These are phyloP conservation scores for Emmonsiellopsis sp. DNA, from an alignment of 2,329 filamentous ascomycete species.

Conservation along the genomic window DNA sequence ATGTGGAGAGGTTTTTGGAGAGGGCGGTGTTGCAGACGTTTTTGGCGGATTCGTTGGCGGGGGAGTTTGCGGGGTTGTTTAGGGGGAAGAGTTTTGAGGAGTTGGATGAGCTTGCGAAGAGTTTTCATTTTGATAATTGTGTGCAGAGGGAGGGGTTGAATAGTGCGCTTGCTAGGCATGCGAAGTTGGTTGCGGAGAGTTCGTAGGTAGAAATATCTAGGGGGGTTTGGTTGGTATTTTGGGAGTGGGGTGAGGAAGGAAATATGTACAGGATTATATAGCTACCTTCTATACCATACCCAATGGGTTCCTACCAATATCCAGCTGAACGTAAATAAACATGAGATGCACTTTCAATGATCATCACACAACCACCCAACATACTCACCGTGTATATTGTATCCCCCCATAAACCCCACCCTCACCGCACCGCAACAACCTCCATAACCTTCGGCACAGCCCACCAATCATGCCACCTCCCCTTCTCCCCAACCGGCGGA, in stretches of 20 bases:
- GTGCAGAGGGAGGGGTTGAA: slow-evolving; percentile 44
- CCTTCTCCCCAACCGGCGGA: slow-evolving; percentile 29
- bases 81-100: slow-evolving; percentile 42
- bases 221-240: no score
- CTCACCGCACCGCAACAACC: slow-evolving; percentile 4
- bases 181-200: slow-evolving; percentile 10
- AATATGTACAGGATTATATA: no score
- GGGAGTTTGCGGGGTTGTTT: slow-evolving; percentile 50
- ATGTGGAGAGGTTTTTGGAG: slow-evolving; percentile 41
- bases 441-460: slow-evolving; percentile 31
- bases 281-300: no score
- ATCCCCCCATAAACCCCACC: not conserved
- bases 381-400: not conserved
- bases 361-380: no score
- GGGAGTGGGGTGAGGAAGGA: no score
- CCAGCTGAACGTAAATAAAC: no score
- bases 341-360: no score
- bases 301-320: no score
- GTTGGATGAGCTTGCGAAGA: slow-evolving; percentile 46
- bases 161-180: slow-evolving; percentile 40
- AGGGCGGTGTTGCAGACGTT: slow-evolving; percentile 40
- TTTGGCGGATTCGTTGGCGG: slow-evolving; percentile 42
- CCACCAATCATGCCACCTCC: slow-evolving; percentile 40
- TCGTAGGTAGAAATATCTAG: no score
- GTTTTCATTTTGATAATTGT: slow-evolving; percentile 49